Conservation (phyloP, 2,329 filamentous ascomycete genomes). For the Tetracladium maxilliforme region DNA sequence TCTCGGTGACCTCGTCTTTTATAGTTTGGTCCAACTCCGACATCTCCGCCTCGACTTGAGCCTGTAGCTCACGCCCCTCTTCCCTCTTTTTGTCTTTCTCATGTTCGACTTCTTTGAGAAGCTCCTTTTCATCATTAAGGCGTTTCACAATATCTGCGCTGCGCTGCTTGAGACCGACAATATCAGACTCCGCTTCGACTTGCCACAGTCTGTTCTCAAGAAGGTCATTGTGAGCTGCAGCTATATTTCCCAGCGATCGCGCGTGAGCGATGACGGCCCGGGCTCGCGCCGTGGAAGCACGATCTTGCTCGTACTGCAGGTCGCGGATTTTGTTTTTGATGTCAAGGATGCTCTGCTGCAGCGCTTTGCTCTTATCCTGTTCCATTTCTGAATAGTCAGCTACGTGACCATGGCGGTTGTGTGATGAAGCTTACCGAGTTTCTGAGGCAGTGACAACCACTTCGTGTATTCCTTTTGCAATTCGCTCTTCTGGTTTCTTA, state of each 20-base stretch:
- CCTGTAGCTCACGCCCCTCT: slow-evolving; percentile 21
- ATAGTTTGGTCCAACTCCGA: slow-evolving; percentile 16
- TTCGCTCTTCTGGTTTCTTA: slow-evolving; percentile 48
- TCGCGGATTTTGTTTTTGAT: slow-evolving; percentile 40
- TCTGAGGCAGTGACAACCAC: slow-evolving; percentile 54
- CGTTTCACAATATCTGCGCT: slow-evolving; percentile 42
- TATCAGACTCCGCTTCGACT: slow-evolving; percentile 75
- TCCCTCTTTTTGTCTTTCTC: slow-evolving; percentile 20
- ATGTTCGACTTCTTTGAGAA: slow-evolving; percentile 21
- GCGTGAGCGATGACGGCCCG: no score
- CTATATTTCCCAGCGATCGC: no score
- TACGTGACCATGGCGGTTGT: no score
- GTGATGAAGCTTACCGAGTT: slow-evolving; percentile 44
- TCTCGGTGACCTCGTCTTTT: slow-evolving; percentile 20
- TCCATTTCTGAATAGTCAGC: no score
- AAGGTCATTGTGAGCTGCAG: slow-evolving; percentile 46
- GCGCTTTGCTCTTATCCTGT: slow-evolving; percentile 25
- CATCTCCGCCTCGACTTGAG: slow-evolving; percentile 16
- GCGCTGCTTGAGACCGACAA: slow-evolving; percentile 49
- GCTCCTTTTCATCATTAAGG: slow-evolving; percentile 29
- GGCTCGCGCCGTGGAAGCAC: no score
- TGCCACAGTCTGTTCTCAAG: slow-evolving; percentile 55
- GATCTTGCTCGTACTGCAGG: no score
- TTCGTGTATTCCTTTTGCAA: slow-evolving; percentile 51
- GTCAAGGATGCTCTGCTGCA: slow-evolving; percentile 22